These are phyloP conservation scores for Pichia scutulata DNA, from an alignment of 805 yeast species.

Conservation along the genomic window DNA sequence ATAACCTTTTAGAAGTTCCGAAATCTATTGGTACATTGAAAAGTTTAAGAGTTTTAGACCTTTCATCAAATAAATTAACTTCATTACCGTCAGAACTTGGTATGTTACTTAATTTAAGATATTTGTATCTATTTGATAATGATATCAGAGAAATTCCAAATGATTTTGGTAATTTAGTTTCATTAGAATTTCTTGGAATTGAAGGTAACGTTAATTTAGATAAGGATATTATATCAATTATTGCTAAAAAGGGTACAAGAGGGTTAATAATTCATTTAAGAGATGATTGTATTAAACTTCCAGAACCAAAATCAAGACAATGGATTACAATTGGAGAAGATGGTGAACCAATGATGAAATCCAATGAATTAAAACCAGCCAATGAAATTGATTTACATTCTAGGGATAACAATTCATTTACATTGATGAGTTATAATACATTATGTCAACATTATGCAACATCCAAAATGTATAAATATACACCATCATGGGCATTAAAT, in stretches of 20 bases:
- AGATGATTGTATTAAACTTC: conserved; percentile 67
- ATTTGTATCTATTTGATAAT: conserved; percentile 83
- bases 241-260: conserved; percentile 78
- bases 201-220: conserved; percentile 84
- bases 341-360: conserved; percentile 45
- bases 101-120: conserved; percentile 67
- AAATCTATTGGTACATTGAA: conserved; percentile 56
- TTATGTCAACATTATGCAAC: conserved; percentile 96
- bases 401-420: conserved; percentile 41
- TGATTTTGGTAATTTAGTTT: conserved; percentile 80
- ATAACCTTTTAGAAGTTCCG: conserved; percentile 65
- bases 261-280: conserved; percentile 75
- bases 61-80: conserved; percentile 67
- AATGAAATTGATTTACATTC: conserved; percentile 22
- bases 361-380: conserved; percentile 17
- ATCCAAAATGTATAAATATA: conserved; percentile 81
- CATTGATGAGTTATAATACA: conserved; percentile 82
- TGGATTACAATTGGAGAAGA: conserved; percentile 78
- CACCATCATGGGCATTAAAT: conserved; percentile 94
- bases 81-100: conserved; percentile 84
- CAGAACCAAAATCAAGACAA: conserved; percentile 65
- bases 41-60: conserved; percentile 74
- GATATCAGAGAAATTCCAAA: conserved; percentile 65
- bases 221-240: conserved; percentile 49
- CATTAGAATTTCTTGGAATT: conserved; percentile 79